Evolutionary conservation across 345 rosid genomes (phyloP), one percentile per base, ranked within the genome.

Genomic region (Citrus mangshanensis): DNA sequence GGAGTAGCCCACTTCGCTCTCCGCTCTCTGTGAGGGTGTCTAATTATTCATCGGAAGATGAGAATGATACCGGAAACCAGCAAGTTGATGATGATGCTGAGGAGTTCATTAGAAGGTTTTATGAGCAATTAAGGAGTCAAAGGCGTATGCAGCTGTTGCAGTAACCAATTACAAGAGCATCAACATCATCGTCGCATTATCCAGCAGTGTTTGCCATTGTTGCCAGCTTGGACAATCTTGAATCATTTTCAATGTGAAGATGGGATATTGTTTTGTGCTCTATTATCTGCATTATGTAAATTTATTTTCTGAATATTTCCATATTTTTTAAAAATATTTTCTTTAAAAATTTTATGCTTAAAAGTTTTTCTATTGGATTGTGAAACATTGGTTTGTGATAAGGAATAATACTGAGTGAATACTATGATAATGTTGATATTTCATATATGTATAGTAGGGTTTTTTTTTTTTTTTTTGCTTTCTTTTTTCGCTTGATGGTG

Each of bases 101-200:
- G 84, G 93, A 89, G 40, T 89, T 89, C 81, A 89, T 89, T 25
- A 69, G 78, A 72, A 88, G 85, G 79, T 89, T 89, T 46, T 86
- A 84, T 30, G 91, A 89, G 66, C 91, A 89, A 54, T 49, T 89
- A 34, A 84, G 91, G 85, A 78, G 32, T 14, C 89, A 89, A 71
- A 84, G 84, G 32, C 81, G 88, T 24, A 79, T 83, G 73, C 92
- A 89, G 34, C 81, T 89, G 78, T 75, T 89, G 83, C 89, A 84
- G 59, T 87, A 76, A 49, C 77, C 5, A 4, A 54, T 5, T 30
- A 55, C 1, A 56, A 13, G 34, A 72, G 32, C 65, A 58, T 22
- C 61, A 51, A 3, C 61, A 51, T 10, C 61, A 30, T 54, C 62
- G 7, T 35, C 65, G 59, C 19, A 54, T 30, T 22, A 49, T 49